Evolutionary conservation across 2,329 filamentous ascomycete species (phyloP).

Genomic region (Geosmithia putterillii): DNA sequence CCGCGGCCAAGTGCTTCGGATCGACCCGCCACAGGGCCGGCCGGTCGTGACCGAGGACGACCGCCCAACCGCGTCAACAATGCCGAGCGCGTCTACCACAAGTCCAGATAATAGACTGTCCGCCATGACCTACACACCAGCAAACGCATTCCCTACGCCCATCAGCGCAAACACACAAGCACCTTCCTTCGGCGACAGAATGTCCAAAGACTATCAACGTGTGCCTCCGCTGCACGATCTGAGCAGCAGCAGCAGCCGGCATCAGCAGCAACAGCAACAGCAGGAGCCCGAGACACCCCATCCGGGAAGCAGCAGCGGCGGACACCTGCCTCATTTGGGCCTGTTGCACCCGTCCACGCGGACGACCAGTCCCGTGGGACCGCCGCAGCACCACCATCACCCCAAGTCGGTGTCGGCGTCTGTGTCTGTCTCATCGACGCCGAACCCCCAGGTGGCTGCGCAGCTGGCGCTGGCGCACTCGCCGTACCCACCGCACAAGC

Average conservation of each 20-base stretch:
- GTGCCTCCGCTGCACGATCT: conserved; percentile 49
- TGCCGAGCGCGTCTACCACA: conserved; percentile 42
- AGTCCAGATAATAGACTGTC: conserved; percentile 54
- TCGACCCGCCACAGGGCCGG: conserved; percentile 49
- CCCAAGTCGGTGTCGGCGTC: no score
- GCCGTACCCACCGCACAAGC: conserved; percentile 30
- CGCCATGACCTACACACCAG: conserved; percentile 39
- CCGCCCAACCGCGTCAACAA: conserved; percentile 44
- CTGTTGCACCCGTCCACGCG: conserved; percentile 34
- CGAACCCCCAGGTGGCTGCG: conserved; percentile 42
- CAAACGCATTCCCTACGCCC: conserved; percentile 48
- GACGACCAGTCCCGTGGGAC: conserved; percentile 32
- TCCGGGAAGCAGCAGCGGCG: conserved; percentile 18
- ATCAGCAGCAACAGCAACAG: no score
- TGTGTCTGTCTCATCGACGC: no score
- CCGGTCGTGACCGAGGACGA: conserved; percentile 45
- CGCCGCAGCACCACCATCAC: no score
- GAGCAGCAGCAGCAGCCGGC: no score
- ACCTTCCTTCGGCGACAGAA: conserved; percentile 32
- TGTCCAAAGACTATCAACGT: conserved; percentile 47
- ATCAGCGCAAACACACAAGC: conserved; percentile 42
- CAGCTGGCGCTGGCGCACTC: conserved; percentile 45
- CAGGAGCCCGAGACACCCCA: conserved; percentile 43
- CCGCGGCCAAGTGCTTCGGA: conserved; percentile 48
- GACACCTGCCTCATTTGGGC: conserved; percentile 43